Evolutionary conservation across 1,284 basidiomycete genomes (phyloP).

Genomic region (Melampsora americana): DNA sequence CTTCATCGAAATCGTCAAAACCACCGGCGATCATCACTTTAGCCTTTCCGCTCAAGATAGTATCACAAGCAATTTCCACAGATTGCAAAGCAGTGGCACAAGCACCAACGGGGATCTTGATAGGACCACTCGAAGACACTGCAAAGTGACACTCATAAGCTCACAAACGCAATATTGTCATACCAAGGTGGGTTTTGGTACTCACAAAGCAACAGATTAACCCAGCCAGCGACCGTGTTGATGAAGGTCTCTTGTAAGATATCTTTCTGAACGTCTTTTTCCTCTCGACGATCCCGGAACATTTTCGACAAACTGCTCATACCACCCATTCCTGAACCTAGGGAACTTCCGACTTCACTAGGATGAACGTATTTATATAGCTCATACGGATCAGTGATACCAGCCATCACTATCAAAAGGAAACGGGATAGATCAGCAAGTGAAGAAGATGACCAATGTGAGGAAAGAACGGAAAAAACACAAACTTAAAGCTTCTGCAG

Average conservation of each 20-base stretch:
- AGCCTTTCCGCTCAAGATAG: constrained; percentile 87
- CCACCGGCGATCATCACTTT: constrained; percentile 99
- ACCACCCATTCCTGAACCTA: constrained; percentile 46
- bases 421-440: not conserved
- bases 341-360: constrained; percentile 67
- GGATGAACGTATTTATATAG: constrained; percentile 80
- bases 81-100: constrained; percentile 97
- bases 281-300: constrained; percentile 97
- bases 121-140: constrained; percentile 86
- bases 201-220: constrained; percentile 73
- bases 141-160: not conserved
- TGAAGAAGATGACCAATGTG: not conserved
- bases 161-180: not conserved
- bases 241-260: constrained; percentile 98
- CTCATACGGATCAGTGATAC: constrained; percentile 88
- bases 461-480: not conserved
- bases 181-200: no score
- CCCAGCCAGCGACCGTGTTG: constrained; percentile 96
- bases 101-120: constrained; percentile 97
- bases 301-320: constrained; percentile 67
- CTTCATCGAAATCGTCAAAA: constrained; percentile 94
- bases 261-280: constrained; percentile 95
- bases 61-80: constrained; percentile 94
- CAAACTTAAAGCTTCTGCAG: constrained; percentile 77
- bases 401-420: constrained; percentile 67